These are phyloP conservation scores for Saccharomyces hybrid DNA, from an alignment of 1,139 yeast species.

Conservation along the genomic window DNA sequence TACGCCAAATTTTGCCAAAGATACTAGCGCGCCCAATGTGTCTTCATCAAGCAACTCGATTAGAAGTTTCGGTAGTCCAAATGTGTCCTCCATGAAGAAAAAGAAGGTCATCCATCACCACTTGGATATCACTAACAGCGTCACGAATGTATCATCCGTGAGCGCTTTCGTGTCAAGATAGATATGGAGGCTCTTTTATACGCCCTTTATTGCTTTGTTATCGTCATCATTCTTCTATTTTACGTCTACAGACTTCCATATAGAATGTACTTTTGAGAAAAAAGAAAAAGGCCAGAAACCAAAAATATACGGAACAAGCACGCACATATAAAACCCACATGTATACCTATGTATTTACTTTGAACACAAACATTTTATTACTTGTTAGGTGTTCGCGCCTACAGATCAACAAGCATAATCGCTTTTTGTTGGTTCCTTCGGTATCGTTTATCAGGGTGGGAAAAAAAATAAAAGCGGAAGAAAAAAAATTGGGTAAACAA, in stretches of 20 bases:
- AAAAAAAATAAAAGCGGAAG: not conserved
- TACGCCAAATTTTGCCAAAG: not conserved
- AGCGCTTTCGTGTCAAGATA: slow-evolving; percentile 3
- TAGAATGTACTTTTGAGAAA: not conserved
- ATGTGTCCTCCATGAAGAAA: slow-evolving; percentile 1
- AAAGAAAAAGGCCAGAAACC: not conserved
- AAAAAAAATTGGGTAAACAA: not conserved
- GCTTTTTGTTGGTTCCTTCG: not conserved
- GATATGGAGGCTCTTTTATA: not conserved
- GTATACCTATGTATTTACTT: not conserved
- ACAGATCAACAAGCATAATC: not conserved
- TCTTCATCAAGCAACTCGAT: not conserved
- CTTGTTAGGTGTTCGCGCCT: not conserved
- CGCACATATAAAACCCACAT: not conserved
- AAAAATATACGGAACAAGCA: not conserved
- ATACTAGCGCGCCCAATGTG: not conserved
- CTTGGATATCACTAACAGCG: slow-evolving; percentile 5
- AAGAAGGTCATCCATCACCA: slow-evolving; percentile 4
- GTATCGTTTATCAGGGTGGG: not conserved
- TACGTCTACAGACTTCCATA: not conserved
- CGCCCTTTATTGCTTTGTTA: not conserved
- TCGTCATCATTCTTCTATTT: not conserved
- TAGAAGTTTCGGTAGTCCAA: slow-evolving; percentile 1
- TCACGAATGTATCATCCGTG: slow-evolving; percentile 3
- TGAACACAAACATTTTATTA: not conserved